Evolutionary conservation across 1,284 basidiomycete genomes (phyloP), one percentile per base, ranked within the genome.

Genomic region (Ganoderma boninense): DNA sequence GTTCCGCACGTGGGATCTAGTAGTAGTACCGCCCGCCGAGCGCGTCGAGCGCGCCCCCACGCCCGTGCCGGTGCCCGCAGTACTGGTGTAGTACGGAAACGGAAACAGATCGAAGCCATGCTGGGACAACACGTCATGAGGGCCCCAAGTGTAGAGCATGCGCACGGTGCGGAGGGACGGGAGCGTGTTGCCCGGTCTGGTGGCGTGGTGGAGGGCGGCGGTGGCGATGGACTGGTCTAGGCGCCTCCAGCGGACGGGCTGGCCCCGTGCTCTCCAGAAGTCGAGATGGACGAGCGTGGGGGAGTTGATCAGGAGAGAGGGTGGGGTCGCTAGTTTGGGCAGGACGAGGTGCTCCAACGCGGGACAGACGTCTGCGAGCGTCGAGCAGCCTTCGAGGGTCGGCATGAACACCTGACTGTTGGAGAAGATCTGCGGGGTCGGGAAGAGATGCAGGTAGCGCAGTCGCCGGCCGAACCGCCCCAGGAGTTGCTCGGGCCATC

Each of bases 121-220:
- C n/a, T n/a, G n/a, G n/a, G 10, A n/a, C 8, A 4, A 5, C 5
- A 7, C n/a, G 2, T 5, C 35, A 10, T 7, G 1, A 14, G 40
- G 14, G 8, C 52, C 8, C 38, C 20, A 16, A 6, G 20, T 7
- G 61, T 46, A 44, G 38, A 65, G n/a, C 5, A 65, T 4, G n/a
- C 64, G 64, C 11, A 65, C 64, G 23, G 32, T 26, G 4, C 14
- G 38, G 7, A 65, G 64, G n/a, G 64, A 65, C 1, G 64, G 64
- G 20, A 35, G 35, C 35, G 35, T 35, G 35, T 35, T 35, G 4
- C 35, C 35, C 35, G 35, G 35, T 35, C 35, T 35, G 35, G 35
- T 35, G 35, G 35, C 35, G 35, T 35, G 35, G 35, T 7, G 35
- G 35, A 35, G 35, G 35, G 3, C 3, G 35, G 35, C 3, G 35